A percentile compares a stretch with the other conserved stretches of the same genome.
These are phyloP conservation scores for Xylariales sp. DNA, from an alignment of 2,329 filamentous ascomycete species.

Conservation along the genomic window DNA sequence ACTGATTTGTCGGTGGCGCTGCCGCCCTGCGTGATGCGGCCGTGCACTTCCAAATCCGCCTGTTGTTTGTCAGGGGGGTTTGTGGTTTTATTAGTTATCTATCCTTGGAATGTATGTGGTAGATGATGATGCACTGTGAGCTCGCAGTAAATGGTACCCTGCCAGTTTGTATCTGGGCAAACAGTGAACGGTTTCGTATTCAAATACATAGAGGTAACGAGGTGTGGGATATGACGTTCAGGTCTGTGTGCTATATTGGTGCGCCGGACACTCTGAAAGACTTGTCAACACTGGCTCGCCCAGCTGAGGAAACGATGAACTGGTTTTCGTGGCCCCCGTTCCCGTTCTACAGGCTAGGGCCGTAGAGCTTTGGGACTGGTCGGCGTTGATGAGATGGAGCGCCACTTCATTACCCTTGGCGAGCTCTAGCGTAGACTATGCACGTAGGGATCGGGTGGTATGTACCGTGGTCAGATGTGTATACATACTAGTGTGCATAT, in stretches of 20 bases:
- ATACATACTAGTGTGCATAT: not conserved
- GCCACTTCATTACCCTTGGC: not conserved
- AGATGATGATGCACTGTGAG: not conserved
- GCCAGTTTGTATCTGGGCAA: not conserved
- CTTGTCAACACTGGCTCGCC: not conserved
- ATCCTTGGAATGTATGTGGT: not conserved
- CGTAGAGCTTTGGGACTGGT: not conserved
- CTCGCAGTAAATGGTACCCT: not conserved
- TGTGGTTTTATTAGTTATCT: constrained; percentile 3
- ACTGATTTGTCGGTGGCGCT: not conserved
- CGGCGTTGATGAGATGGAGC: not conserved
- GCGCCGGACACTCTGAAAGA: not conserved
- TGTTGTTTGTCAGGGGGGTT: not conserved
- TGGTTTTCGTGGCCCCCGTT: not conserved
- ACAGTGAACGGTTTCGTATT: too few relatives aligned
- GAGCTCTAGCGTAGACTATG: not conserved
- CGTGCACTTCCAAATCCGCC: not conserved
- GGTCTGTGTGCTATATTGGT: not conserved
- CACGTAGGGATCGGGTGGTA: not conserved
- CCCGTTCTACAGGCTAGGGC: not conserved
- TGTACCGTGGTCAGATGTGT: not conserved
- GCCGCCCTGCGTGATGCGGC: constrained; percentile 2
- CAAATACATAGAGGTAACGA: not conserved
- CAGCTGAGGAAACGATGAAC: not conserved
- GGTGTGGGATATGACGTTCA: not conserved